A percentile compares a stretch with the other conserved stretches of the same genome.
Evolutionary conservation across 2,329 filamentous ascomycete genomes (phyloP).

Genomic region (Neofusicoccum umdonicola): DNA sequence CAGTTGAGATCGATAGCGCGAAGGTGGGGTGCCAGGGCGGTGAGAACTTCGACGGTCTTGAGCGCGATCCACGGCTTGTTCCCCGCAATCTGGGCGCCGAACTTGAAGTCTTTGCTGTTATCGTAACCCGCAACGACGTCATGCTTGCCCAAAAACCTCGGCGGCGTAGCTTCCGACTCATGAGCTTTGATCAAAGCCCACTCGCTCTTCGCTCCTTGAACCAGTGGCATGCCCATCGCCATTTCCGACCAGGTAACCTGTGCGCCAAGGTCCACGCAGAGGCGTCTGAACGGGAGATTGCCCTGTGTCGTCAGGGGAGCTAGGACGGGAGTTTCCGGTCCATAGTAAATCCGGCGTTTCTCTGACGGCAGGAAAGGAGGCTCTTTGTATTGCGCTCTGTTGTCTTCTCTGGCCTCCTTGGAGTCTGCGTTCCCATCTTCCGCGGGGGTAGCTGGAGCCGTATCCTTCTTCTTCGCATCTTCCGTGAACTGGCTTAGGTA

Average conservation of each 20-base stretch:
- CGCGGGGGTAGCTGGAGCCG: constrained; percentile 26
- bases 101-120: constrained; percentile 77
- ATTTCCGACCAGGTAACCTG: constrained; percentile 97
- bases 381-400: constrained; percentile 78
- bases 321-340: constrained; percentile 86
- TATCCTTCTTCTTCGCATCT: constrained; percentile 29
- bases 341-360: constrained; percentile 92
- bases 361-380: constrained; percentile 87
- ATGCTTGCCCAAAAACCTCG: constrained; percentile 59
- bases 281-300: constrained; percentile 87
- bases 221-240: constrained; percentile 85
- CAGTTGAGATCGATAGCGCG: constrained; percentile 95
- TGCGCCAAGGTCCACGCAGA: constrained; percentile 85
- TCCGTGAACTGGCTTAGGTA: constrained; percentile 62
- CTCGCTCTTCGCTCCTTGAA: constrained; percentile 87
- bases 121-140: constrained; percentile 73
- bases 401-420: constrained; percentile 54
- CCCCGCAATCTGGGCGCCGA: constrained; percentile 88
- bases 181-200: constrained; percentile 96
- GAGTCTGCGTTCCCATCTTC: constrained; percentile 23
- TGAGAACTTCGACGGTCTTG: constrained; percentile 82
- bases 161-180: constrained; percentile 73
- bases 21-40: constrained; percentile 73
- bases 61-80: constrained; percentile 89
- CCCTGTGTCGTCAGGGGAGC: constrained; percentile 95